A percentile compares a stretch with the other conserved stretches of the same genome.
Evolutionary conservation across 805 yeast genomes (phyloP).

Genomic region (Priceomyces fermenticarens): DNA sequence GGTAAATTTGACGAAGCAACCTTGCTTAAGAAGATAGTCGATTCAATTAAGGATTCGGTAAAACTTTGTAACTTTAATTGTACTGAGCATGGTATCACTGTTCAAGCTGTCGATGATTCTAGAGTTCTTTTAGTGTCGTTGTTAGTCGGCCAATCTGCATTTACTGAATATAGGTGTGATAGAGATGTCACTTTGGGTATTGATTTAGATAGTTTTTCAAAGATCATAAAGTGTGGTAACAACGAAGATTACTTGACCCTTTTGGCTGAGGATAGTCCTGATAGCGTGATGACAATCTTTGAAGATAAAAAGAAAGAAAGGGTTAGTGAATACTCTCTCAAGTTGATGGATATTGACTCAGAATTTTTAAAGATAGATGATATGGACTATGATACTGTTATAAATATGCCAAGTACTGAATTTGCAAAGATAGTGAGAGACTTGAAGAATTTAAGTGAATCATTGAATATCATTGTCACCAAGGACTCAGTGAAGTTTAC

Average conservation of each 20-base stretch:
- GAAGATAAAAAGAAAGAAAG: conserved; percentile 91
- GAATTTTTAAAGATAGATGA: conserved; percentile 93
- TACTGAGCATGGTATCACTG: conserved; percentile 89
- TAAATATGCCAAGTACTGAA: conserved; percentile 84
- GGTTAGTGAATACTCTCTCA: conserved; percentile 85
- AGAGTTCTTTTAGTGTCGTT: conserved; percentile 90
- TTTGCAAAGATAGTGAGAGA: conserved; percentile 89
- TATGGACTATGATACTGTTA: conserved; percentile 82
- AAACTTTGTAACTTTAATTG: conserved; percentile 95
- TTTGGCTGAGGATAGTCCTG: conserved; percentile 87
- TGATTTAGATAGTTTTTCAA: conserved; percentile 82
- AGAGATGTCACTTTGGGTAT: conserved; percentile 88
- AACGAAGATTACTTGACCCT: conserved; percentile 84
- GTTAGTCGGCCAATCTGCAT: conserved; percentile 83
- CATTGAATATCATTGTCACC: conserved; percentile 79
- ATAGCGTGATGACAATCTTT: conserved; percentile 72
- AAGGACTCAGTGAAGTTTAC: conserved; percentile 89
- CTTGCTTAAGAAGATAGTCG: conserved; percentile 86
- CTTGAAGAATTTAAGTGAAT: conserved; percentile 80
- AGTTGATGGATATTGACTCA: conserved; percentile 94
- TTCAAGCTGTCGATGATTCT: conserved; percentile 97
- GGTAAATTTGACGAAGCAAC: conserved; percentile 94
- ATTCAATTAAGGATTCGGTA: conserved; percentile 91
- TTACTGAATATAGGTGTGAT: conserved; percentile 92
- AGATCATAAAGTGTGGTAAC: conserved; percentile 88